Evolutionary conservation across 257 asterid species (phyloP).

Genomic region (Gynochthodes officinalis): DNA sequence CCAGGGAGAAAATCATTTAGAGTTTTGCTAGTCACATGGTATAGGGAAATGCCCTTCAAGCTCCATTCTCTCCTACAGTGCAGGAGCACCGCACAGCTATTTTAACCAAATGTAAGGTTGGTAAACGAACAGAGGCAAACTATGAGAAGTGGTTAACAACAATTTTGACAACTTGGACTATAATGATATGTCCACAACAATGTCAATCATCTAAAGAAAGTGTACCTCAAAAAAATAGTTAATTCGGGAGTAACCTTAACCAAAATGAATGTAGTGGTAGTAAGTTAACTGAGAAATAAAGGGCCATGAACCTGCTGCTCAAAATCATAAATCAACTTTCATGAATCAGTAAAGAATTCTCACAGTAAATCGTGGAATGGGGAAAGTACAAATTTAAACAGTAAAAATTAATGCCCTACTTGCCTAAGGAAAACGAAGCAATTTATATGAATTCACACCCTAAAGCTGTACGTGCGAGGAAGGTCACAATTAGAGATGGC

Average conservation of each 20-base stretch:
- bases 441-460: constrained; percentile 20
- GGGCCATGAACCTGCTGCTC: neutral
- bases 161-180: neutral
- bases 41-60: neutral
- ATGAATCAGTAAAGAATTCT: constrained; percentile 10
- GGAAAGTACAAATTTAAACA: constrained; percentile 2
- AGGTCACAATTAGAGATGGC: constrained; percentile 11
- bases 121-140: neutral
- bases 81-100: constrained; percentile 11
- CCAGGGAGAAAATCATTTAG: constrained; percentile 2
- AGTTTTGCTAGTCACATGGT: neutral
- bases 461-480: constrained; percentile 9
- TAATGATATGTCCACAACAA: too few relatives aligned
- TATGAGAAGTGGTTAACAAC: neutral
- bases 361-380: constrained; percentile 8
- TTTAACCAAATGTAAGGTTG: neutral
- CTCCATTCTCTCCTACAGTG: constrained; percentile 1
- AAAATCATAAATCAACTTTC: neutral
- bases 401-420: constrained; percentile 18
- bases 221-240: too few relatives aligned
- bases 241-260: too few relatives aligned
- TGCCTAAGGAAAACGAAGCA: constrained; percentile 15
- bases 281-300: neutral
- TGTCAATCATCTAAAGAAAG: too few relatives aligned
- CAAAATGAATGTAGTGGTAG: too few relatives aligned